Conservation (phyloP, 768 basidiomycete species). For the Leccinum rimulosum region DNA sequence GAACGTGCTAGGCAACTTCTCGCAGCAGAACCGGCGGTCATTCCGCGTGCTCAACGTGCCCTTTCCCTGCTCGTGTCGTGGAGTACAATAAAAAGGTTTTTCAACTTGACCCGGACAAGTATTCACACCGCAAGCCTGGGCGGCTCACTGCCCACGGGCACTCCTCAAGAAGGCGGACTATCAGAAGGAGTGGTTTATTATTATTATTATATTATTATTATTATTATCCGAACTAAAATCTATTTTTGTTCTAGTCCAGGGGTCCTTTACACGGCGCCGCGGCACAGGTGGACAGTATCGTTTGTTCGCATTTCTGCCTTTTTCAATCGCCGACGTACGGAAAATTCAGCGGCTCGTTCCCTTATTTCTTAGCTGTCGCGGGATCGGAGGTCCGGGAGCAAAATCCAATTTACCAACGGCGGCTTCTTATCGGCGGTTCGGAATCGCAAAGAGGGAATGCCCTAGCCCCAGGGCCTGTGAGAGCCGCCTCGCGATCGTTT, state of each 20-base stretch:
- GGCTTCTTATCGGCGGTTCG: conserved; percentile 9
- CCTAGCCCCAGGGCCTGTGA: conserved; percentile 23
- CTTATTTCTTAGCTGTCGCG: not conserved
- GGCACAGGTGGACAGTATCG: conserved; percentile 26
- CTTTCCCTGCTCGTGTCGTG: conserved; percentile 1
- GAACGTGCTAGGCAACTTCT: conserved; percentile 14
- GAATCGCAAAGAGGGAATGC: conserved; percentile 16
- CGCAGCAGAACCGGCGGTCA: conserved; percentile 6
- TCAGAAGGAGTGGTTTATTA: conserved; percentile 10
- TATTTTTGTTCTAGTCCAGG: conserved; percentile 16
- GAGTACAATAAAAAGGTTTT: conserved; percentile 5
- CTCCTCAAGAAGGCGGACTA: conserved; percentile 10
- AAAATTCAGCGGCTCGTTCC: conserved; percentile 23
- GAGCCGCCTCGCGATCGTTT: conserved; percentile 19
- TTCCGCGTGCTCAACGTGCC: conserved; percentile 16
- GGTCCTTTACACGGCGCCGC: conserved; percentile 23
- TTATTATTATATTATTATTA: conserved; percentile 12
- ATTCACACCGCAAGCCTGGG: conserved; percentile 18
- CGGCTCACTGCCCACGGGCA: not conserved
- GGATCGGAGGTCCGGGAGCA: conserved; percentile 1
- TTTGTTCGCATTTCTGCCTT: conserved; percentile 11
- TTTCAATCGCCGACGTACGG: conserved; percentile 32
- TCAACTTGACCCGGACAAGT: not conserved
- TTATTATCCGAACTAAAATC: not conserved
- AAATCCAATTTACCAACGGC: not conserved